Percentiles rank a stretch among this genome's conserved stretches.
These are phyloP conservation scores for Silybum marianum DNA, from an alignment of 129 eudicot genomes.

Conservation along the genomic window DNA sequence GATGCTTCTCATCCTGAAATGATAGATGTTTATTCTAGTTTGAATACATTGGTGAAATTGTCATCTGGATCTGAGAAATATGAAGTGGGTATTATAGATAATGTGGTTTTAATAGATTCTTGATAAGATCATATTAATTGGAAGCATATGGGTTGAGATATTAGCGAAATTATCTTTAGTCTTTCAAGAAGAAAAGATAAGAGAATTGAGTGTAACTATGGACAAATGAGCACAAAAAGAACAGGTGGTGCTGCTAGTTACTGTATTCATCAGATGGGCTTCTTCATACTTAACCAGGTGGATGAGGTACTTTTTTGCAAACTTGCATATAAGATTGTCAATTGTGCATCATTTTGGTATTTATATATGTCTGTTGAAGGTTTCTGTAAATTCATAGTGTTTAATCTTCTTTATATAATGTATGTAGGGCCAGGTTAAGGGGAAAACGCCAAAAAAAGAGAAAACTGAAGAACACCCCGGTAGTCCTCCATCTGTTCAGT, in stretches of 20 bases:
- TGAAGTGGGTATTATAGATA: not conserved
- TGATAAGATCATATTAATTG: not conserved
- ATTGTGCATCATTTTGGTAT: not conserved
- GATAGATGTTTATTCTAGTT: not conserved
- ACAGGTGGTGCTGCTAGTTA: not conserved
- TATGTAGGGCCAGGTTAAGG: too few relatives aligned
- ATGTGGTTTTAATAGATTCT: not conserved
- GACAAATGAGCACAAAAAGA: not conserved
- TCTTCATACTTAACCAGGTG: not conserved
- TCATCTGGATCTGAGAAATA: conserved; percentile 11
- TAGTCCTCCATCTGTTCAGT: too few relatives aligned
- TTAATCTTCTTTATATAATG: not conserved
- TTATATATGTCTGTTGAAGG: not conserved
- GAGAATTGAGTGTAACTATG: not conserved
- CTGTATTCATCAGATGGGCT: not conserved
- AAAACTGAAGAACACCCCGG: too few relatives aligned
- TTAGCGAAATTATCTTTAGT: not conserved
- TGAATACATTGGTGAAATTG: not conserved
- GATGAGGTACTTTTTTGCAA: not conserved
- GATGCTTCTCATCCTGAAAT: conserved; percentile 15
- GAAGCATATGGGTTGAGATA: not conserved
- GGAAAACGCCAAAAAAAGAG: too few relatives aligned
- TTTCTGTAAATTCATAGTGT: not conserved
- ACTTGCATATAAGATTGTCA: not conserved
- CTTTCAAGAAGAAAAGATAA: not conserved